phyloP scores from a whole-genome alignment of 192 early-diverging fungal species.

The Umbelopsis sp. region DNA sequence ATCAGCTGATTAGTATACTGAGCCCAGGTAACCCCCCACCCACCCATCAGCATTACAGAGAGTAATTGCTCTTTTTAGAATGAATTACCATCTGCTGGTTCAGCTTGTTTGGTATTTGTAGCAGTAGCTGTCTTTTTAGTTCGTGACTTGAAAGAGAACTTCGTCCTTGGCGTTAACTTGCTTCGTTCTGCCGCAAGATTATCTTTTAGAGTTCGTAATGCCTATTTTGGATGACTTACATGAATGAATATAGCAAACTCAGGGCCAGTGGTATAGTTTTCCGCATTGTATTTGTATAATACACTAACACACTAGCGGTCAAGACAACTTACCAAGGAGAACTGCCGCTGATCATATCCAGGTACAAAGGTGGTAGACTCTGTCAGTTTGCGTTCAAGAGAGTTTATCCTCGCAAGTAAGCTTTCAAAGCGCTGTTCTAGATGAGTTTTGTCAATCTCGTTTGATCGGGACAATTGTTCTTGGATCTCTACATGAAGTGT shows the following conservation, averaged over 20 bases:
- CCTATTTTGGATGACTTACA: conserved; percentile 29
- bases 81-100: not conserved
- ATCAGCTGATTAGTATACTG: not conserved
- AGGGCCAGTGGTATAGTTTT: no score
- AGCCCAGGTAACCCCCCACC: no score
- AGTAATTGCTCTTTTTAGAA: not conserved
- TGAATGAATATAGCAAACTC: not conserved
- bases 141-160: conserved; percentile 72
- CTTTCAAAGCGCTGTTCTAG: conserved; percentile 39
- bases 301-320: not conserved
- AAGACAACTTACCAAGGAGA: conserved; percentile 43
- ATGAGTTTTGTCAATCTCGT: conserved; percentile 25
- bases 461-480: conserved; percentile 1
- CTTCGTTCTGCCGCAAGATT: conserved; percentile 37
- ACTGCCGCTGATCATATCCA: conserved; percentile 68
- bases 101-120: not conserved
- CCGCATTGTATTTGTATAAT: not conserved
- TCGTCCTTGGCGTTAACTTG: conserved; percentile 54
- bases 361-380: conserved; percentile 67
- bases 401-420: conserved; percentile 49
- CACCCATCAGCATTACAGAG: not conserved
- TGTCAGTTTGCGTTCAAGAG: conserved; percentile 59
- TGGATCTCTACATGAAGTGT: conserved; percentile 18
- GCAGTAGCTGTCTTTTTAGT: conserved; percentile 21
- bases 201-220: conserved; percentile 49